Evolutionary conservation across 2,329 filamentous ascomycete species (phyloP).

Genomic region (Clarireedia sp.): DNA sequence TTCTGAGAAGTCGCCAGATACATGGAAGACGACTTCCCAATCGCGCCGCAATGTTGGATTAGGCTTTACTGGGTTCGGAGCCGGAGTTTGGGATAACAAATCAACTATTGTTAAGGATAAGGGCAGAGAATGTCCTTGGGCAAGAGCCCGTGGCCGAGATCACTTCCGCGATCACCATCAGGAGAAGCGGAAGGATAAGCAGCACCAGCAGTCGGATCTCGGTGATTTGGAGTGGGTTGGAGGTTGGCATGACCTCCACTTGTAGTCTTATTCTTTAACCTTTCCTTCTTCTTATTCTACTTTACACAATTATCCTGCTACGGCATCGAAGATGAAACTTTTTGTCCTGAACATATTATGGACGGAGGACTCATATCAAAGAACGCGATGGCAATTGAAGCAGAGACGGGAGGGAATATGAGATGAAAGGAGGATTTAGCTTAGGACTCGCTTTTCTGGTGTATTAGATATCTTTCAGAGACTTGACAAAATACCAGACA

Average conservation of each 20-base stretch:
- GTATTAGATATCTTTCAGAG: constrained; percentile 28
- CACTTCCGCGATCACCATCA: constrained; percentile 34
- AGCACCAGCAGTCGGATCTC: constrained; percentile 46
- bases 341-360: constrained; percentile 12
- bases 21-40: constrained; percentile 29
- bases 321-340: constrained; percentile 11
- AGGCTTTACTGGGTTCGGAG: constrained; percentile 41
- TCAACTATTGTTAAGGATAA: constrained; percentile 30
- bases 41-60: constrained; percentile 37
- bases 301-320: constrained; percentile 7
- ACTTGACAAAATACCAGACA: constrained; percentile 27
- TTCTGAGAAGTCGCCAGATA: constrained; percentile 41
- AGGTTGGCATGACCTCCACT: constrained; percentile 66
- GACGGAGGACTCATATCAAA: neutral
- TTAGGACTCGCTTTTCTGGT: constrained; percentile 31
- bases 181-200: constrained; percentile 26
- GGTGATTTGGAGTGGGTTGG: constrained; percentile 91
- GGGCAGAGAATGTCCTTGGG: constrained; percentile 42
- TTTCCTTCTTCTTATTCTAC: constrained; percentile 10
- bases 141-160: constrained; percentile 40
- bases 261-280: constrained; percentile 34
- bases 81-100: constrained; percentile 28
- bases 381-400: neutral
- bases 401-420: constrained; percentile 2
- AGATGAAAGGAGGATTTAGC: constrained; percentile 14